Evolutionary conservation across 2,329 filamentous ascomycete genomes (phyloP), one percentile per base, ranked within the genome.

Genomic region (Chrysoporthe austroafricana): DNA sequence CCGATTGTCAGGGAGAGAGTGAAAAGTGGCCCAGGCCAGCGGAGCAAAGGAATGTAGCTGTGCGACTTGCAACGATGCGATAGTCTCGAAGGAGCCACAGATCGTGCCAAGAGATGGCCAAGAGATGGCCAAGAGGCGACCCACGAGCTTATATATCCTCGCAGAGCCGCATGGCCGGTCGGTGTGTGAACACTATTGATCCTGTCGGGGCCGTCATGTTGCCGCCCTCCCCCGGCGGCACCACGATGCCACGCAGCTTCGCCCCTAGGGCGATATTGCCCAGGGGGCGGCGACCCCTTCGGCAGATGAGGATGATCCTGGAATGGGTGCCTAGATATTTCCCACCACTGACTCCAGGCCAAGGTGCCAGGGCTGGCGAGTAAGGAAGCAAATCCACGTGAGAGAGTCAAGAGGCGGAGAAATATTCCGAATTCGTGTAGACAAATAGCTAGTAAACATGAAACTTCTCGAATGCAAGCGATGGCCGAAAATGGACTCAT

Each of bases 131-230:
- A 60, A 60, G 57, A 44, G n/a, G 39, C 2, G 39, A 60, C 39
- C 57, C 57, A 43, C 39, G 36, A 60, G 57, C 57, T 43, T 60
- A 60, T 60, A 60, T 60, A 26, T 21, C 39, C 18, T n/a, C 6
- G 34, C 39, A 60, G 32, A 60, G 32, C 57, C 57, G n/a, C 57
- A 44, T 16, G 57, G 3, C n/a, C 1, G 9, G 14, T 2, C 44
- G 39, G n/a, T 32, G 18, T n/a, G 44, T 8, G 44, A 8, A 48
- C n/a, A n/a, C 44, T 48, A 16, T n/a, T 34, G 21, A 54, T 18
- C 44, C 4, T 54, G 21, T 26, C 26, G 50, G 50, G 11, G 18
- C 21, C 50, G 50, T 32, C 8, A 32, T 4, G 2, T 21, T 7
- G 21, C 2, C 21, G 4, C 50, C 13, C 50, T 14, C 46, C 16